Evolutionary conservation across 2,329 filamentous ascomycete genomes (phyloP), one percentile per base, ranked within the genome.

Genomic region (Harringtonia aguacate): DNA sequence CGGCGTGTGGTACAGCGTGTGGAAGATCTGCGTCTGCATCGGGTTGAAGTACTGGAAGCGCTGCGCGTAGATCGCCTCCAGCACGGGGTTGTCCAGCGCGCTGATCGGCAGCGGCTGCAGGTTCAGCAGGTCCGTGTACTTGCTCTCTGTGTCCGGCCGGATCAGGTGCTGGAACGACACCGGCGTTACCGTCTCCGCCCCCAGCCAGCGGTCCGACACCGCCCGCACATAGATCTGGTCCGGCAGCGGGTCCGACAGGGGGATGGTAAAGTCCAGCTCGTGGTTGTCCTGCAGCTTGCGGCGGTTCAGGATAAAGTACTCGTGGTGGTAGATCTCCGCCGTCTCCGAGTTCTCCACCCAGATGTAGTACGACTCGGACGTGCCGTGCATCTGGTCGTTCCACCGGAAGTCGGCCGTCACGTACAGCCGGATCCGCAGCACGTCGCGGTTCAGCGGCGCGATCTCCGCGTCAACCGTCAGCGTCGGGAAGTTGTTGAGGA

Each of bases 261-360:
- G 92, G 39, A 98, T 98, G 0, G 92, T 97, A 56, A 98, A 98
- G 63, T 92, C 95, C 39, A 98, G 76, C 63, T 98, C 92, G 54
- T 98, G 92, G n/a, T 92, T 86, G 58, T 97, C 89, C 52, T 94
- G 79, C 3, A 98, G 72, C 69, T 95, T 95, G 62, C 79, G 86
- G 50, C 88, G 75, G 49, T 80, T 94, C 7, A 98, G 72, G 45
- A 98, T 92, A 64, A 98, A 97, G 63, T 84, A 95, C 60, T 98
- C 92, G 52, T 97, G 86, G 55, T 98, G 92, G 56, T 95, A 97
- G 34, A 98, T 97, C 61, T 97, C 89, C 0, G 87, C 89, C 0
- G 89, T 95, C 55, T 97, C 92, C 0, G 90, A 95, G 59, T 97
- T 95, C 61, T 98, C 92, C 4, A 98, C 90, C 94, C 92, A 98